A percentile compares a stretch with the other conserved stretches of the same genome.
These are phyloP conservation scores for Bipolaris gigantea DNA, from an alignment of 2,329 filamentous ascomycete genomes.

Conservation along the genomic window DNA sequence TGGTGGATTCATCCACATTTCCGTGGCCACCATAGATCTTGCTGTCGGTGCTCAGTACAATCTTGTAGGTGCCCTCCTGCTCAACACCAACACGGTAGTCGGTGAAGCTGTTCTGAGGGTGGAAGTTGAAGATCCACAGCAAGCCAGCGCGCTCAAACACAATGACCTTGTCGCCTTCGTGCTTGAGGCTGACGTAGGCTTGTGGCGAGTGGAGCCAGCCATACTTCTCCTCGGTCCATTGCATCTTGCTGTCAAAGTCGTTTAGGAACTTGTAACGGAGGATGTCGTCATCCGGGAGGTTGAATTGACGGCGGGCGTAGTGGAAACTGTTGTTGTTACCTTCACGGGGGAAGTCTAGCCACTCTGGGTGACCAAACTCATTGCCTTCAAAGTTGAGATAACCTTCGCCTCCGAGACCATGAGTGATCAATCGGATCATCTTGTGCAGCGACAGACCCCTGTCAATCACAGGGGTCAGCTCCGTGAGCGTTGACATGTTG, in stretches of 20 bases:
- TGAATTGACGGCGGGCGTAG: slow-evolving; percentile 91
- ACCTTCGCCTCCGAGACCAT: slow-evolving; percentile 88
- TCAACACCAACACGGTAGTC: slow-evolving; percentile 94
- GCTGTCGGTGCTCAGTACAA: slow-evolving; percentile 81
- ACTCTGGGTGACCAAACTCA: slow-evolving; percentile 97
- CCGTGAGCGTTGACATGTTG: slow-evolving; percentile 85
- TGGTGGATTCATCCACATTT: slow-evolving; percentile 74
- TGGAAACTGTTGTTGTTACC: slow-evolving; percentile 93
- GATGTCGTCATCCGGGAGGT: slow-evolving; percentile 81
- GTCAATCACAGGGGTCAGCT: slow-evolving; percentile 85
- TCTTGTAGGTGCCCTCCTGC: slow-evolving; percentile 77
- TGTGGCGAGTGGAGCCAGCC: slow-evolving; percentile 86
- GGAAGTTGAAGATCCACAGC: slow-evolving; percentile 96
- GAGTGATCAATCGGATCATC: slow-evolving; percentile 93
- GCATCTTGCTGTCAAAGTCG: slow-evolving; percentile 92
- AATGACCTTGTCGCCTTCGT: slow-evolving; percentile 90
- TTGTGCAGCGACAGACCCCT: slow-evolving; percentile 93
- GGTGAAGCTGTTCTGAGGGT: slow-evolving; percentile 78
- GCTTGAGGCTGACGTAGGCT: slow-evolving; percentile 91
- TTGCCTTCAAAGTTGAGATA: slow-evolving; percentile 99
- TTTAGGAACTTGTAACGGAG: slow-evolving; percentile 91
- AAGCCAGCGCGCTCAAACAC: slow-evolving; percentile 92
- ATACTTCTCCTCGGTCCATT: slow-evolving; percentile 81
- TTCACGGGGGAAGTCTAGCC: slow-evolving; percentile 95
- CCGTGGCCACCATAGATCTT: slow-evolving; percentile 77